Evolutionary conservation across 192 early-diverging fungal genomes (phyloP).

Genomic region (Entomortierella lignicola): DNA sequence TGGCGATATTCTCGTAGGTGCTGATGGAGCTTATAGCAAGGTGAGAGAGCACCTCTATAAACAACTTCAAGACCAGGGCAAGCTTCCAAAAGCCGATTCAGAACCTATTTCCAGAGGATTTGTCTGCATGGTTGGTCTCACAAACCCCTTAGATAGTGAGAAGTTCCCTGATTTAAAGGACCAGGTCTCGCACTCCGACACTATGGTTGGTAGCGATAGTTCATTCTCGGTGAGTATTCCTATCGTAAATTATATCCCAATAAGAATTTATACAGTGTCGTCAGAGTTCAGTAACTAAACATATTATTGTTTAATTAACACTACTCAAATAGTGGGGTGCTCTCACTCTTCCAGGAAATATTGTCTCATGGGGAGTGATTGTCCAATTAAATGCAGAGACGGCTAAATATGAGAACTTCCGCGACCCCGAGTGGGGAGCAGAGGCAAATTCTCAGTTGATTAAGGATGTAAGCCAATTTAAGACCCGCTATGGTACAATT

Average conservation of each 20-base stretch:
- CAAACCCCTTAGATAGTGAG: constrained; percentile 1
- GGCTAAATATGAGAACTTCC: not conserved
- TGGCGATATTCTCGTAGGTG: constrained; percentile 31
- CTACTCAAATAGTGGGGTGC: not conserved
- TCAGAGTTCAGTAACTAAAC: too few species aligned
- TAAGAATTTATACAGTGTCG: too few species aligned
- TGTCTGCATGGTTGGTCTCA: constrained; percentile 19
- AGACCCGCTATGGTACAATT: constrained; percentile 1
- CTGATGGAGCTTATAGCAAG: constrained; percentile 25
- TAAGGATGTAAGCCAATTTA: not conserved
- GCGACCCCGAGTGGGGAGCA: constrained; percentile 1
- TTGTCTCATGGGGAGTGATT: not conserved
- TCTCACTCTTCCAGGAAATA: not conserved
- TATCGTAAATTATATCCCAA: too few species aligned
- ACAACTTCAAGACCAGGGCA: not conserved
- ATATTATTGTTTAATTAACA: too few species aligned
- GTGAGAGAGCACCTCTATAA: constrained; percentile 22
- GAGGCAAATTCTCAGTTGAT: not conserved
- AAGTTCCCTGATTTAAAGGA: too few species aligned
- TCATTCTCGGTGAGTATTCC: too few species aligned
- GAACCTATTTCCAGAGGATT: constrained; percentile 3
- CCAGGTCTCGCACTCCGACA: too few species aligned
- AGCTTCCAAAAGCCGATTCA: constrained; percentile 13
- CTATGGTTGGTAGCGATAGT: too few species aligned
- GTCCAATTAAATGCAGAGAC: not conserved